Conservation (phyloP, 2,329 filamentous ascomycete genomes). For the Neophaeococcomyces aloes region DNA sequence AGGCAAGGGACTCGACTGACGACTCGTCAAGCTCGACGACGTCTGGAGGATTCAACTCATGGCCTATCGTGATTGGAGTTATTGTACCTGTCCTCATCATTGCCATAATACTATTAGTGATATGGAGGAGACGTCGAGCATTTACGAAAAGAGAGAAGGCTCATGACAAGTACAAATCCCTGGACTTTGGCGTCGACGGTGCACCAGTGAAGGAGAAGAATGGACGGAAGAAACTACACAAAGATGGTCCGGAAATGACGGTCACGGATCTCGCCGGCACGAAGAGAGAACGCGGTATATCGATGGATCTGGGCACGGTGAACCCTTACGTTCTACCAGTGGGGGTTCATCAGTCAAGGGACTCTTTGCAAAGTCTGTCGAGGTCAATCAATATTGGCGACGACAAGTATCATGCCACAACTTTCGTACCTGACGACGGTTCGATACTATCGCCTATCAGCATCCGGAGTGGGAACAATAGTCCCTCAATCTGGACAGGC, state of each 20-base stretch:
- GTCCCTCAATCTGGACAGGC: constrained; percentile 43
- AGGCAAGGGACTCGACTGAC: constrained; percentile 9
- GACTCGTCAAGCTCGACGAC: constrained; percentile 8
- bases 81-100: constrained; percentile 65
- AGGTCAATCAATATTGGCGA: constrained; percentile 62
- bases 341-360: constrained; percentile 63
- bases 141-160: constrained; percentile 67
- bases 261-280: constrained; percentile 45
- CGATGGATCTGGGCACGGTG: constrained; percentile 57
- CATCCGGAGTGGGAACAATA: constrained; percentile 32
- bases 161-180: constrained; percentile 75
- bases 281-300: constrained; percentile 39
- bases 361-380: constrained; percentile 78
- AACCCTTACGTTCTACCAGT: constrained; percentile 93
- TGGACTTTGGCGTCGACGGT: constrained; percentile 78
- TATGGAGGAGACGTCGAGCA: constrained; percentile 68
- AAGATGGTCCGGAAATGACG: constrained; percentile 41
- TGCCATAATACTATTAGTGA: constrained; percentile 56
- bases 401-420: constrained; percentile 66
- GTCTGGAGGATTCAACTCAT: constrained; percentile 34
- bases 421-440: constrained; percentile 43
- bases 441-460: constrained; percentile 31
- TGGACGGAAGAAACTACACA: constrained; percentile 32
- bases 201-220: constrained; percentile 28
- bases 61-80: constrained; percentile 58